Evolutionary conservation across 805 yeast genomes (phyloP).

Genomic region (Candida montana): DNA sequence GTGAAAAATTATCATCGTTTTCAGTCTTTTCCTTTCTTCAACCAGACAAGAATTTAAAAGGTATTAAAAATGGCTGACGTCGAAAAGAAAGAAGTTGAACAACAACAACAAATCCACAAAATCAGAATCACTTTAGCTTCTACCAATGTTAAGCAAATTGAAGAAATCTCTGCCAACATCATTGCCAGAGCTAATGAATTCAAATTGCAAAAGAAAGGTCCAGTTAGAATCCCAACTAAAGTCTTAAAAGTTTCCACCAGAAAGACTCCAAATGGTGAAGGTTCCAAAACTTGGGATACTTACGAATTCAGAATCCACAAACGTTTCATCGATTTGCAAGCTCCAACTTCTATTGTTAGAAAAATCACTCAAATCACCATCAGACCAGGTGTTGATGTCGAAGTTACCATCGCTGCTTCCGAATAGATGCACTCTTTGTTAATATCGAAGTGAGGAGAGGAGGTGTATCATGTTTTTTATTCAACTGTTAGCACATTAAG

Average conservation of each 20-base stretch:
- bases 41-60: conserved; percentile 33
- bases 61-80: conserved; percentile 67
- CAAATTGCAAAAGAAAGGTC: conserved; percentile 93
- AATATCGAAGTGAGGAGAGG: background rate
- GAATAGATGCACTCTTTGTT: conserved; percentile 26
- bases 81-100: conserved; percentile 81
- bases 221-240: conserved; percentile 99
- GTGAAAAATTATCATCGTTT: conserved; percentile 12
- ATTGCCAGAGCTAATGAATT: conserved; percentile 79
- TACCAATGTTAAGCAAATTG: conserved; percentile 97
- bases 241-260: conserved; percentile 97
- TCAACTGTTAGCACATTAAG: conserved; percentile 1
- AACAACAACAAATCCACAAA: conserved; percentile 83
- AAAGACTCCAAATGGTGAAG: conserved; percentile 99
- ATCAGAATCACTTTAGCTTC: conserved; percentile 99
- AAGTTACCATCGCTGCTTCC: conserved; percentile 81
- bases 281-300: conserved; percentile 99
- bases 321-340: conserved; percentile 97
- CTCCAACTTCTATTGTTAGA: conserved; percentile 90
- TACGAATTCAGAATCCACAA: conserved; percentile 99
- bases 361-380: conserved; percentile 96
- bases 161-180: conserved; percentile 90
- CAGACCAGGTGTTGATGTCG: conserved; percentile 99
- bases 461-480: conserved; percentile 1
- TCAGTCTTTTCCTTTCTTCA: conserved; percentile 4